Evolutionary conservation across 257 asterid species (phyloP).

Genomic region (Datura wrightii): DNA sequence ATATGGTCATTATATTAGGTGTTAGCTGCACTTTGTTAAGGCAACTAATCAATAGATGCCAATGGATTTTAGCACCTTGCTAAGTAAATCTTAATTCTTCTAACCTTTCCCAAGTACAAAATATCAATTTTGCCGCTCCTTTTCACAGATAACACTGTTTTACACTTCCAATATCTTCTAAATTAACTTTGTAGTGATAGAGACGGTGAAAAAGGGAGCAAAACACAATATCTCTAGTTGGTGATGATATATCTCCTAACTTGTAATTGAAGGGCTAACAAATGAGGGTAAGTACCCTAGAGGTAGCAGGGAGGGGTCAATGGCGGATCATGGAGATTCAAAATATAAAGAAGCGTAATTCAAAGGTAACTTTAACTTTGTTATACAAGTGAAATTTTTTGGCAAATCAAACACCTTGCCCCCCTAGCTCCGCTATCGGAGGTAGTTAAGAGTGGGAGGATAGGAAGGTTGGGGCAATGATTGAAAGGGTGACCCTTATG

Average conservation of each 20-base stretch:
- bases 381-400: background rate
- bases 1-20: background rate
- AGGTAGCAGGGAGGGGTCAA: background rate
- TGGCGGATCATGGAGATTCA: background rate
- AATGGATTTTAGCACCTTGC: conserved; percentile 2
- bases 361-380: no score
- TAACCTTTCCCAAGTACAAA: background rate
- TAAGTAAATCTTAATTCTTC: conserved; percentile 2
- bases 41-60: background rate
- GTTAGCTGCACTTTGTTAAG: background rate
- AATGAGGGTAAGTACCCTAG: background rate
- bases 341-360: background rate
- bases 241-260: background rate
- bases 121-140: background rate
- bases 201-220: background rate
- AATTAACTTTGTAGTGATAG: background rate
- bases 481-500: conserved; percentile 18
- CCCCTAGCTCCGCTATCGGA: background rate
- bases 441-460: background rate
- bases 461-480: background rate
- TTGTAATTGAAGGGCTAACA: conserved; percentile 23
- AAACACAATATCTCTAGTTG: background rate
- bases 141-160: background rate
- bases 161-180: background rate
- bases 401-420: background rate